phyloP scores from a whole-genome alignment of 495 filamentous ascomycete genomes.

The Pyronema omphalodes region DNA sequence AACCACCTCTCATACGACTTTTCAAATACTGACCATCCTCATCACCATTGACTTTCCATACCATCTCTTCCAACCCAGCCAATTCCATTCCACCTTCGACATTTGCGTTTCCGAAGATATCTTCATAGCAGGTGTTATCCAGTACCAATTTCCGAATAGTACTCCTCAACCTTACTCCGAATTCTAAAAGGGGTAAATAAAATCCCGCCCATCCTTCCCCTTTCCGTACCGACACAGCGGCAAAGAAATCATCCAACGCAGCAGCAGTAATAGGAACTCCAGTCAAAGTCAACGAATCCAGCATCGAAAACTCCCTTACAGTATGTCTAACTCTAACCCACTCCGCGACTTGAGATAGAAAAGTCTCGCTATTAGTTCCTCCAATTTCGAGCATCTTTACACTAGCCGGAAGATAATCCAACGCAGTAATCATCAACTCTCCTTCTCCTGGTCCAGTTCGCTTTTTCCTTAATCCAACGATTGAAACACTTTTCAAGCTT shows the following conservation, averaged over 20 bases:
- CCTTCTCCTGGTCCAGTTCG: constrained; percentile 6
- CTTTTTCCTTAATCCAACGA: constrained; percentile 13
- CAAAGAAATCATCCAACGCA: constrained; percentile 9
- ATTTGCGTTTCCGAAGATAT: constrained; percentile 9
- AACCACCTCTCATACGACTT: neutral
- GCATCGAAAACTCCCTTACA: constrained; percentile 1
- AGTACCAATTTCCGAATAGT: constrained; percentile 4
- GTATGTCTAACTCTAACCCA: constrained; percentile 6
- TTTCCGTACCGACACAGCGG: constrained; percentile 8
- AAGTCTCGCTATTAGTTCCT: constrained; percentile 15
- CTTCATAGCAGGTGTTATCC: constrained; percentile 13
- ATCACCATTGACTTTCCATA: constrained; percentile 5
- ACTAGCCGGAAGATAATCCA: constrained; percentile 10
- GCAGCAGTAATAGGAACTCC: constrained; percentile 14
- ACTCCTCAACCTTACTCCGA: constrained; percentile 1
- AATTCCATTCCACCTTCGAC: constrained; percentile 7
- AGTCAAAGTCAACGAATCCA: constrained; percentile 11
- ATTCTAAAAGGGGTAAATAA: constrained; percentile 1
- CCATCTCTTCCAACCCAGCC: constrained; percentile 14
- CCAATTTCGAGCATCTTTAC: constrained; percentile 13
- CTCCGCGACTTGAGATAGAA: constrained; percentile 10
- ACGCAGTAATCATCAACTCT: constrained; percentile 8
- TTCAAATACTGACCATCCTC: neutral
- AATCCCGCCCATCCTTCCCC: neutral
- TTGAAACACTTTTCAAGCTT: constrained; percentile 8